Evolutionary conservation across 441 rosid genomes (phyloP).

Genomic region (Jatropha podagrica): DNA sequence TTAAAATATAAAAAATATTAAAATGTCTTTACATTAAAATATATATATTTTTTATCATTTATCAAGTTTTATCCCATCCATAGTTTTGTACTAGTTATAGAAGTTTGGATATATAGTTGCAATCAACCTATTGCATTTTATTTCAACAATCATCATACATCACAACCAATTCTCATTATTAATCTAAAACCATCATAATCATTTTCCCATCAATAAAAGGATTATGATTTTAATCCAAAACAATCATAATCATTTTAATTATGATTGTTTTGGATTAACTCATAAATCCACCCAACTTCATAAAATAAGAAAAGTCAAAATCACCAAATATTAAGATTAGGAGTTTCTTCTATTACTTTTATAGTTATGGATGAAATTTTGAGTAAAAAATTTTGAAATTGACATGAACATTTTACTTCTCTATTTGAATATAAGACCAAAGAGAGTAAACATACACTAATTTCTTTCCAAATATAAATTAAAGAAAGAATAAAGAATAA

Average conservation of each 20-base stretch:
- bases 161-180: slow-evolving; percentile 4
- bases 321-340: background rate
- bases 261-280: background rate
- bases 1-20: background rate
- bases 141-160: background rate
- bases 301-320: background rate
- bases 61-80: background rate
- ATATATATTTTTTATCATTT: background rate
- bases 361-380: too few relatives aligned
- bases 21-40: background rate
- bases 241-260: background rate
- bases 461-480: too few relatives aligned
- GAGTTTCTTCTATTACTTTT: too few relatives aligned
- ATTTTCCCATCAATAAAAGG: background rate
- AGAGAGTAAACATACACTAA: too few relatives aligned
- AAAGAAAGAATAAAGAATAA: too few relatives aligned
- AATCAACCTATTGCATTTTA: background rate
- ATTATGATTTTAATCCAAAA: background rate
- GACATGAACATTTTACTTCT: too few relatives aligned
- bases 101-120: background rate
- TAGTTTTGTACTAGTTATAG: background rate
- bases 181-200: background rate
- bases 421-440: too few relatives aligned
- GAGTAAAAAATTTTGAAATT: too few relatives aligned
- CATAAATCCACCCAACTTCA: background rate